Base-by-base conservation (phyloP, 129 eudicot genomes). In the Pulicaria dysenterica region DNA sequence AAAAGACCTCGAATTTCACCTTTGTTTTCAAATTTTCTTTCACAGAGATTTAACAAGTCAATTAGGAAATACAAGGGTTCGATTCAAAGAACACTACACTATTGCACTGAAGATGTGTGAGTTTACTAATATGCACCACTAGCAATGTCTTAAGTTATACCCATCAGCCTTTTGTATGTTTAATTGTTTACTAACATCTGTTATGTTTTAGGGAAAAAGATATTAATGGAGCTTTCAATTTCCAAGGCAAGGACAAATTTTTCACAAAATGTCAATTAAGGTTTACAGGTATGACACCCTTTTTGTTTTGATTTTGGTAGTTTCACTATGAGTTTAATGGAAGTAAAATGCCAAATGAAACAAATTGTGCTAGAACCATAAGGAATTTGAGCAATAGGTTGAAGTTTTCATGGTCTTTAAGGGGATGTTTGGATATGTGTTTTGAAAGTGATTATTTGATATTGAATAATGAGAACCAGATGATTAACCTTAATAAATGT, bases 21-120 rank as follows among this genome's bases (percentile, higher is more conserved):
- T 15, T 76, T 81, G 49, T 83, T 92, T 49, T 81, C 87, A 12
- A 82, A 64, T 54, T 54, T 72, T 92, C 83, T 67, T 60, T 87
- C 67, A 13, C 84, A 4, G 75, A 85, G 73, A 75, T 87, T 58
- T 56, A 54, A 54, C 38, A 64, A 55, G 65, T 41, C 64, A 6
- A 83, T 85, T 46, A 58, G 72, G 44, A 79, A 69, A 73, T 92
- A 81, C 77, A 77, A 87, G 59, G 67, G 79, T 11, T 85, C 86
- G n/a, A 89, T 92, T 34, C 68, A 74, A 50, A 48, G 66, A 41
- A 69, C 75, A 40, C 60, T 92, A 64, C 85, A 85, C 39, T 92
- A 70, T 73, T 92, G 98, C 88, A 85, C 84, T 8, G 69, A 78
- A 71, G 87, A 92, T 73, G 95, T 89, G 96, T 92, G 78, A 83